Base-by-base conservation (phyloP, 164 flowering plant genomes). In the Hamamelis virginiana region DNA sequence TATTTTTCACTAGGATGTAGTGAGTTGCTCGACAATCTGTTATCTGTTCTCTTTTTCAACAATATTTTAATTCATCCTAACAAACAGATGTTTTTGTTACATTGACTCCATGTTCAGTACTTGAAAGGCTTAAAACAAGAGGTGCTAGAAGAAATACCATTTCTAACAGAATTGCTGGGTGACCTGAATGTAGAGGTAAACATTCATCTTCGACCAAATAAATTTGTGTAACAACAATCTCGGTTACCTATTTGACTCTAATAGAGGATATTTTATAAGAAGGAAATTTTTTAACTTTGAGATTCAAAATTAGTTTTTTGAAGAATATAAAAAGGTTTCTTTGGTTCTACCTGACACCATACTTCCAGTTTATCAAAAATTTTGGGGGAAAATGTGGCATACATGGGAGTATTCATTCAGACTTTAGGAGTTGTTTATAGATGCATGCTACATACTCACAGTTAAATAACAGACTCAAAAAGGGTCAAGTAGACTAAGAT, bases 71-170 rank as follows among this genome's bases (percentile, higher is more conserved):
- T 38, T 56, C 23, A 62, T 23, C 27, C 16, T 8, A 48, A 52
- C 18, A 38, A 73, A 62, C 59, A 67, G 52, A 59, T 59, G 19
- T 23, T 64, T 58, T 71, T 69, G 25, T 79, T 26, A 33, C 52
- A 9, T 53, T 65, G 51, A 48, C 28, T 69, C 65, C 58, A 44
- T 69, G 63, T 47, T 45, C 88, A 89, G 94, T 68, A 85, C 62
- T 67, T 89, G 80, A 85, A 81, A 72, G 79, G 74, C 43, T 69
- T 92, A 75, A 80, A 80, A 55, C 65, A 70, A 46, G 95, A 87
- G 60, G 44, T 88, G 74, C 80, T 64, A 70, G 79, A 83, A 43
- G 97, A 88, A 81, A 80, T 92, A 63, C 91, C 91, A 63, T 83
- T 76, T 67, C 69, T 83, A 47, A 47, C 79, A 43, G 93, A 90